Evolutionary conservation across 2,329 filamentous ascomycete genomes (phyloP).

Genomic region (Penicillium sp.): DNA sequence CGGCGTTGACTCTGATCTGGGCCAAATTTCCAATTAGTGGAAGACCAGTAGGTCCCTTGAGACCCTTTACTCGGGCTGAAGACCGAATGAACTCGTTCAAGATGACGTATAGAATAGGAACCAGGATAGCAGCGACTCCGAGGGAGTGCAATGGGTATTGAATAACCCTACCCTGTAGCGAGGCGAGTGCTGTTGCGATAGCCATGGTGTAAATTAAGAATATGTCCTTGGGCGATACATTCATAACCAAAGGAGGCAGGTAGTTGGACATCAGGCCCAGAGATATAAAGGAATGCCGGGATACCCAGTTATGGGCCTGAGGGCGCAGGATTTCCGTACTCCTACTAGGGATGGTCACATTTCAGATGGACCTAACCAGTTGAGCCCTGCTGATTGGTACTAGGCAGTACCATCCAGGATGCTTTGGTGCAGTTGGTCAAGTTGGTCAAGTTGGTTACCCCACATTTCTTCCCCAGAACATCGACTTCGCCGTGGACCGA

Average conservation of each 20-base stretch:
- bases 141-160: slow-evolving; percentile 33
- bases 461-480: not conserved
- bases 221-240: not conserved
- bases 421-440: not conserved
- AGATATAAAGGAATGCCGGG: not conserved
- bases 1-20: slow-evolving; percentile 62
- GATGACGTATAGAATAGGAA: slow-evolving; percentile 55
- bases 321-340: slow-evolving; percentile 31
- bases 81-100: slow-evolving; percentile 58
- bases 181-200: slow-evolving; percentile 31
- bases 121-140: slow-evolving; percentile 27
- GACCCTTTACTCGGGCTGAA: slow-evolving; percentile 52
- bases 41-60: slow-evolving; percentile 58
- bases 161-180: slow-evolving; percentile 29
- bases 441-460: not conserved
- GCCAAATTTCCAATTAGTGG: slow-evolving; percentile 63
- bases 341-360: not conserved
- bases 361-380: not conserved
- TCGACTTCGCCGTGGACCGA: not conserved
- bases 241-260: not conserved
- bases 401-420: not conserved
- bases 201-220: slow-evolving; percentile 32
- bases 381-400: not conserved
- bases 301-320: not conserved
- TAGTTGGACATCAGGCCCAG: slow-evolving; percentile 5